Percentiles rank a stretch among this genome's conserved stretches.
Evolutionary conservation across 768 basidiomycete genomes (phyloP).

Genomic region (Infundibulicybe gibba): DNA sequence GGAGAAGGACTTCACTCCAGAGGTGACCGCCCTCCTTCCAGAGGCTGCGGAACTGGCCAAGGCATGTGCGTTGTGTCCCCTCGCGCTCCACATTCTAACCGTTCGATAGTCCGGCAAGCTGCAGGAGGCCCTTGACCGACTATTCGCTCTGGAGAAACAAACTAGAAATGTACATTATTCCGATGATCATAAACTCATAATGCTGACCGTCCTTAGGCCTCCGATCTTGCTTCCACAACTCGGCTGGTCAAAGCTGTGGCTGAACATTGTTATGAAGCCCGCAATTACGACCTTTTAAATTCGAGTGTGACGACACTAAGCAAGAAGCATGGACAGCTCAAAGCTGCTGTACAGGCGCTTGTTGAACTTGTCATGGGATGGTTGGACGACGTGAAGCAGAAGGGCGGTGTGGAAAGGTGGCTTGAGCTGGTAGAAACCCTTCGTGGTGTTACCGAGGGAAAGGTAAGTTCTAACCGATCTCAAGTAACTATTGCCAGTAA

Average conservation of each 20-base stretch:
- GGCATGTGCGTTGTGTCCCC: slow-evolving; percentile 39
- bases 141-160: slow-evolving; percentile 89
- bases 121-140: slow-evolving; percentile 86
- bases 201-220: slow-evolving; percentile 54
- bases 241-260: slow-evolving; percentile 74
- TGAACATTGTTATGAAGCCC: slow-evolving; percentile 68
- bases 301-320: slow-evolving; percentile 63
- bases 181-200: not conserved
- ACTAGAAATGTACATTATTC: slow-evolving; percentile 76
- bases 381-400: slow-evolving; percentile 71
- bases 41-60: slow-evolving; percentile 66
- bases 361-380: slow-evolving; percentile 84
- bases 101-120: slow-evolving; percentile 67
- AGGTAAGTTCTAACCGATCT: slow-evolving; percentile 49
- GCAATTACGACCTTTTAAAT: slow-evolving; percentile 70
- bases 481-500: not conserved
- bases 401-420: slow-evolving; percentile 72
- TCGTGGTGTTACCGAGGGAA: slow-evolving; percentile 92
- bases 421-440: slow-evolving; percentile 87
- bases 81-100: slow-evolving; percentile 9
- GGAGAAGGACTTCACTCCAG: slow-evolving; percentile 82
- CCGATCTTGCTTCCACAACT: slow-evolving; percentile 90
- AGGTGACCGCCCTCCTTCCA: slow-evolving; percentile 74
- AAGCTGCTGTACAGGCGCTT: slow-evolving; percentile 85
- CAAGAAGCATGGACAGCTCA: slow-evolving; percentile 98